Base-by-base conservation (phyloP, 306 rosid genomes). In the Vicia sativa region DNA sequence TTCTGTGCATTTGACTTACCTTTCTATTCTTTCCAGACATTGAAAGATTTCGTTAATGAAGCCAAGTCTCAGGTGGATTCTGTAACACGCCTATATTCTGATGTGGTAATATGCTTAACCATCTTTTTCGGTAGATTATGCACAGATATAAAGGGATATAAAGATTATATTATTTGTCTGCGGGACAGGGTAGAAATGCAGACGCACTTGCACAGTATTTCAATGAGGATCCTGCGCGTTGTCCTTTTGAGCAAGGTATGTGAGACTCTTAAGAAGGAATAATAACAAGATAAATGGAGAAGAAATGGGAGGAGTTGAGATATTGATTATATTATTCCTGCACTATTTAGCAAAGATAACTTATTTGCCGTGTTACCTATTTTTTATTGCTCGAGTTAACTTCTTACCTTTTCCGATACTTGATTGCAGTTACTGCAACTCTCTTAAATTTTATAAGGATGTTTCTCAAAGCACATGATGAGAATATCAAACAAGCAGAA, bases 391-490 rank as follows among this genome's bases (percentile, higher is more conserved):
- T 56, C 26, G 29, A 49, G 72, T 71, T 79, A 53, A 64, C 60
- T 72, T 72, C 46, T 34, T 54, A 34, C 35, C 37, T 49, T 59
- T 74, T 39, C 73, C 61, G 64, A 79, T 78, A 67, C 62, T 65
- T 63, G 59, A 75, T 67, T 85, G 82, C 95, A 93, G 99, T 93
- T 72, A 85, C 92, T 18, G 80, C 65, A 46, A 93, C 97, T 67
- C 88, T 93, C 71, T 75, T 87, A 70, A 93, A 86, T 78, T 90
- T 93, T 71, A 70, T 77, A 75, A 86, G 93, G 82, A 49, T 93
- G 86, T 93, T 93, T 79, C 85, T 85, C 68, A 93, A 85, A 79
- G 95, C 99, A 56, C 96, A 93, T 16, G 97, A 90, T 62, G 99
- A 93, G 80, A 93, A 93, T 76, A 37, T 59, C 82, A 92, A 90